phyloP scores from a whole-genome alignment of 163 green algal genomes.

The Volvox carteri region DNA sequence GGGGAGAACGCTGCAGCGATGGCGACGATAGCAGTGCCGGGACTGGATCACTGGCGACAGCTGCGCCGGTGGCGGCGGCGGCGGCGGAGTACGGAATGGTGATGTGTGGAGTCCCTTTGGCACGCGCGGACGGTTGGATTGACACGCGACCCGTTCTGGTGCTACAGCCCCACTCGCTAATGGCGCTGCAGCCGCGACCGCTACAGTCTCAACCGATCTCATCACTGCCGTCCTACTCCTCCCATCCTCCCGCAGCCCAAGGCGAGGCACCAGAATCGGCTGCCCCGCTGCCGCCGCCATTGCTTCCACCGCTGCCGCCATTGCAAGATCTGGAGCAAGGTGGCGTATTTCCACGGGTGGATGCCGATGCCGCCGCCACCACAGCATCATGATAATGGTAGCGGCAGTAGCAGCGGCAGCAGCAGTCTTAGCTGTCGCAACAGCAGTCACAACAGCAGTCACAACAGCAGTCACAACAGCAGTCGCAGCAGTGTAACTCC shows the following conservation, averaged over 20 bases:
- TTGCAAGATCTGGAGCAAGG: neutral
- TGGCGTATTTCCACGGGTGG: too few relatives aligned
- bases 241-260: too few relatives aligned
- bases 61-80: neutral
- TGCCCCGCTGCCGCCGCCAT: neutral
- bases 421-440: too few relatives aligned
- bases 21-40: neutral
- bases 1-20: neutral
- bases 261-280: too few relatives aligned
- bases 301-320: neutral
- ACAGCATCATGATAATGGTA: too few relatives aligned
- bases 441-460: too few relatives aligned
- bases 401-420: too few relatives aligned
- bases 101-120: neutral
- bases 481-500: too few relatives aligned
- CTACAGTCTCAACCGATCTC: too few relatives aligned
- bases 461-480: too few relatives aligned
- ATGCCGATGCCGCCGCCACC: too few relatives aligned
- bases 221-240: too few relatives aligned
- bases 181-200: neutral
- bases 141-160: slow-evolving; percentile 15
- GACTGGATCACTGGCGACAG: neutral
- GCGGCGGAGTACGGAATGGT: neutral
- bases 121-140: neutral
- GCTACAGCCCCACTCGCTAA: slow-evolving; percentile 21